Evolutionary conservation across 495 filamentous ascomycete species (phyloP).

Genomic region (Aspergillus campestris): DNA sequence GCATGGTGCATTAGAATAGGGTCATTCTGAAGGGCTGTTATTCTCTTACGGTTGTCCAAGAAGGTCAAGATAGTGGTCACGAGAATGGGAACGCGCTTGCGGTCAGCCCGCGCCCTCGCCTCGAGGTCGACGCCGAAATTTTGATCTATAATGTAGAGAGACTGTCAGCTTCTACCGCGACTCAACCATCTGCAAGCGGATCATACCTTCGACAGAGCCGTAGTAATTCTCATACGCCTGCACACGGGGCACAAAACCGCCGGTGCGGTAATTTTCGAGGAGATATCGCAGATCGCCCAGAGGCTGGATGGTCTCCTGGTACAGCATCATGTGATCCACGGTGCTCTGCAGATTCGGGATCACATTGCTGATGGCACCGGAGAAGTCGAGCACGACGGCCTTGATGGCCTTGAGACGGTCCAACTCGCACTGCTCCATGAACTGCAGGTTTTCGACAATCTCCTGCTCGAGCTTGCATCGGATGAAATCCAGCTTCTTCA

Average conservation of each 20-base stretch:
- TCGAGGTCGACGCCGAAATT: constrained; percentile 97
- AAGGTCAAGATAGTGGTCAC: constrained; percentile 90
- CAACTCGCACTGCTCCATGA: constrained; percentile 96
- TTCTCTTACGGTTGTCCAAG: constrained; percentile 67
- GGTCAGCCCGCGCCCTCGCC: constrained; percentile 81
- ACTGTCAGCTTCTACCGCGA: neutral
- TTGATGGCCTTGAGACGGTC: constrained; percentile 97
- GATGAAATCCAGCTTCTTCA: constrained; percentile 79
- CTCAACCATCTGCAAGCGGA: neutral
- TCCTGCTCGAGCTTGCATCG: constrained; percentile 91
- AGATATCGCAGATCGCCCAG: constrained; percentile 86
- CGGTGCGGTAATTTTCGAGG: constrained; percentile 96
- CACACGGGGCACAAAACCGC: constrained; percentile 84
- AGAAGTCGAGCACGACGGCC: constrained; percentile 94
- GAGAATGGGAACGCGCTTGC: constrained; percentile 89
- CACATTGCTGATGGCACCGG: constrained; percentile 94
- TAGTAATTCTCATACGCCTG: constrained; percentile 98
- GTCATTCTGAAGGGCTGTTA: neutral
- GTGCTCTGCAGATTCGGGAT: constrained; percentile 92
- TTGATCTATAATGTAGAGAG: constrained; percentile 55
- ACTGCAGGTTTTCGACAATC: constrained; percentile 83
- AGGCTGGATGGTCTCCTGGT: constrained; percentile 96
- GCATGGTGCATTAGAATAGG: constrained; percentile 6
- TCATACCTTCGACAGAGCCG: constrained; percentile 75
- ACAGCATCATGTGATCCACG: constrained; percentile 97